A percentile compares a stretch with the other conserved stretches of the same genome.
Evolutionary conservation across 176 grass and related monocot species (phyloP).

Genomic region (Eleusine coracana): DNA sequence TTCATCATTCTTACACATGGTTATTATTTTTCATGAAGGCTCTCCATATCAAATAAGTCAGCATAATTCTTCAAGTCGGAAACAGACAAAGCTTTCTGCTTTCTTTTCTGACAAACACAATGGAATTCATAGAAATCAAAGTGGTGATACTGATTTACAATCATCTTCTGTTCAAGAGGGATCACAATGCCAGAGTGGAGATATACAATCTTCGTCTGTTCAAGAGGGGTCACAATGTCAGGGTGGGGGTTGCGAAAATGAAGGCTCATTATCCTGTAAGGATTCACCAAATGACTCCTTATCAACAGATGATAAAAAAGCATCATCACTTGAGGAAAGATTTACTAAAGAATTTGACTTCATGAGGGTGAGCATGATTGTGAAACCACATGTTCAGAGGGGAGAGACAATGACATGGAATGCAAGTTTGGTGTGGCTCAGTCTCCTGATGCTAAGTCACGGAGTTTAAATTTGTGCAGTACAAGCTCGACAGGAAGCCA

Average conservation of each 20-base stretch:
- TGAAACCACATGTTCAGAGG: constrained; percentile 51
- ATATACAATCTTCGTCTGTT: constrained; percentile 41
- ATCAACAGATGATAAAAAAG: constrained; percentile 44
- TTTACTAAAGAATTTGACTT: not conserved
- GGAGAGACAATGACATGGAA: constrained; percentile 40
- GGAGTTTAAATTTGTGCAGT: constrained; percentile 49
- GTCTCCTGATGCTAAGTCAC: constrained; percentile 49
- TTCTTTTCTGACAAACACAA: constrained; percentile 75
- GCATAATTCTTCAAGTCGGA: constrained; percentile 54
- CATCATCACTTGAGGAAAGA: constrained; percentile 43
- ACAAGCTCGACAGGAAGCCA: constrained; percentile 43
- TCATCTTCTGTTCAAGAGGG: constrained; percentile 44
- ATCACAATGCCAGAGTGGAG: constrained; percentile 32
- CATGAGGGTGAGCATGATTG: constrained; percentile 34
- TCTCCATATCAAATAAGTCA: constrained; percentile 73
- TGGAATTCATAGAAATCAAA: constrained; percentile 39
- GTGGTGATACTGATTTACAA: constrained; percentile 35
- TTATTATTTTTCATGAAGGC: constrained; percentile 44
- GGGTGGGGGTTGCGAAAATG: constrained; percentile 22
- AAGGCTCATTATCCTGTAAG: constrained; percentile 41
- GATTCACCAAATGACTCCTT: constrained; percentile 40
- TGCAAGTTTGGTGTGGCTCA: constrained; percentile 25
- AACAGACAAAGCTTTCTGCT: constrained; percentile 87
- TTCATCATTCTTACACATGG: constrained; percentile 10
- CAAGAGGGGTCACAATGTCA: constrained; percentile 39